A percentile compares a stretch with the other conserved stretches of the same genome.
Evolutionary conservation across 192 early-diverging fungal species (phyloP).

Genomic region (Coemansia brasiliensis): DNA sequence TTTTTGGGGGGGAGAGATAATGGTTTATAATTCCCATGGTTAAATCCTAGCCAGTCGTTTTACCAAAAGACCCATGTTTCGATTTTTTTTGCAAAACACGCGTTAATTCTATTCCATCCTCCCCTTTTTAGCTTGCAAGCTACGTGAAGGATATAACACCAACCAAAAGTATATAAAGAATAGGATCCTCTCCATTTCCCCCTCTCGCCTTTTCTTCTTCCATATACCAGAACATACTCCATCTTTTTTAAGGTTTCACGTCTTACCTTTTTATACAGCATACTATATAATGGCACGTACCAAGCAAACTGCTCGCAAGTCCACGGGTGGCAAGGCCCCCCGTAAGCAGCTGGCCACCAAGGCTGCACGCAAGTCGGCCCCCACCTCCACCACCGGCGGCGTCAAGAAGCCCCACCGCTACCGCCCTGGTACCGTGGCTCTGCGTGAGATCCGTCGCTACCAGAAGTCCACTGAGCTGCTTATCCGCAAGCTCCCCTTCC

Average conservation of each 20-base stretch:
- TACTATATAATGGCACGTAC: conserved; percentile 20
- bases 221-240: too few species aligned
- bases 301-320: conserved; percentile 82
- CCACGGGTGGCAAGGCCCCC: conserved; percentile 98
- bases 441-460: conserved; percentile 89
- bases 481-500: conserved; percentile 91
- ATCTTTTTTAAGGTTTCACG: too few species aligned
- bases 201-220: too few species aligned
- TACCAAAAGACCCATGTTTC: not conserved
- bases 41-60: conserved; percentile 10
- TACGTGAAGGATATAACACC: too few species aligned
- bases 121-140: too few species aligned
- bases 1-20: not conserved
- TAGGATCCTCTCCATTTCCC: not conserved
- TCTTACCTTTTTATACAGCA: too few species aligned
- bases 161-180: too few species aligned
- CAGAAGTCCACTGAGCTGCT: conserved; percentile 95
- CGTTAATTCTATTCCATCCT: too few species aligned
- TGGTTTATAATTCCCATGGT: not conserved
- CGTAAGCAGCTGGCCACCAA: conserved; percentile 95
- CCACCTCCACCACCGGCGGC: conserved; percentile 75
- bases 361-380: conserved; percentile 95
- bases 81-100: conserved; percentile 3
- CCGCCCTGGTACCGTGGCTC: conserved; percentile 84
- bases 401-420: conserved; percentile 92